Base-by-base conservation (phyloP, 441 rosid genomes). In the Gossypium davidsonii region DNA sequence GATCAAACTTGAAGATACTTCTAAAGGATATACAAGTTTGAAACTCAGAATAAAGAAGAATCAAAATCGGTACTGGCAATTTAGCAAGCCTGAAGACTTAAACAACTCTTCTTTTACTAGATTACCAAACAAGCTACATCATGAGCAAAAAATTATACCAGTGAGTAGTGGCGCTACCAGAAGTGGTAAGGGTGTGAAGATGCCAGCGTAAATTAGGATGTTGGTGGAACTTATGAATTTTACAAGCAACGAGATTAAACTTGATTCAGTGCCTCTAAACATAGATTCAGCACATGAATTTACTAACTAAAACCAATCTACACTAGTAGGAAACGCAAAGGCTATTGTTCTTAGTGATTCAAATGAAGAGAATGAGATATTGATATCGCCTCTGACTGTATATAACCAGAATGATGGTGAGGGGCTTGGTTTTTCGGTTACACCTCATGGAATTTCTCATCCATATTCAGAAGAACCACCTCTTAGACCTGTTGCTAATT, bases 121-220 rank as follows among this genome's bases (percentile, higher is more conserved):
- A 79, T 84, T 90, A 53, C 86, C 34, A n/a, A 89, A 85, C 42
- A 82, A 71, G 57, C 83, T 84, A 72, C 85, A 71, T 17, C 68
- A 72, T 49, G 92, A 85, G 72, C 88, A 59, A 65, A 89, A 91
- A 78, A 67, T 81, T 66, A 88, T 90, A 55, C 96, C 89, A 57
- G 89, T 90, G 97, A 91, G 93, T 83, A 93, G 97, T 82, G 91
- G 97, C 80, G 93, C 90, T 26, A 91, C 97, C 42, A 90, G 84
- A 74, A 96, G 98, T 81, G 93, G 96, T 77, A 87, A 90, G 76
- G 98, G 91, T 74, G 94, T 77, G 98, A 96, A 79, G 98, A 96
- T 80, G 75, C 85, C 68, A 96, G 97, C 76, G 97, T 93, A 73
- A 96, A 93, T 81, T 97, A 96, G 86, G 97, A 88, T 77, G 93